Evolutionary conservation across 1,284 basidiomycete species (phyloP).

Genomic region (Somion occarium): DNA sequence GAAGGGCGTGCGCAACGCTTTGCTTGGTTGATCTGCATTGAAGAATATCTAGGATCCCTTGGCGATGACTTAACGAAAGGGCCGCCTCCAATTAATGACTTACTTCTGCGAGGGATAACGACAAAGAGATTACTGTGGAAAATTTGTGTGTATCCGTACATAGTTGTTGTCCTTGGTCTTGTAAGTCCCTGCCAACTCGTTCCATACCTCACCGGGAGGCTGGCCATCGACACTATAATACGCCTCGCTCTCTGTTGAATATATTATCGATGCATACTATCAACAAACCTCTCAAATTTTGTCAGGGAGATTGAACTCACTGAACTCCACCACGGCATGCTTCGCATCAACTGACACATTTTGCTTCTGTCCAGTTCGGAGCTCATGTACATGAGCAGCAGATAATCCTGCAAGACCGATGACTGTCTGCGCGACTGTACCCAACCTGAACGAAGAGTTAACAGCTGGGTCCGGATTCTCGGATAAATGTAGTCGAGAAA

Average conservation of each 20-base stretch:
- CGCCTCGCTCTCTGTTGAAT: conserved; percentile 47
- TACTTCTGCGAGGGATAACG: no score
- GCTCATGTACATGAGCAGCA: conserved; percentile 44
- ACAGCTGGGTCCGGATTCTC: conserved; percentile 37
- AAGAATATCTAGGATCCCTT: conserved; percentile 46
- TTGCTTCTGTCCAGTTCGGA: conserved; percentile 43
- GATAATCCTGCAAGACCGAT: conserved; percentile 52
- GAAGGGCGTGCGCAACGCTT: conserved; percentile 37
- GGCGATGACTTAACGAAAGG: conserved; percentile 40
- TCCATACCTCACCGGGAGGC: conserved; percentile 36
- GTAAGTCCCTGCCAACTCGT: conserved; percentile 50
- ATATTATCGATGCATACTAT: no score
- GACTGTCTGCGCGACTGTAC: conserved; percentile 46
- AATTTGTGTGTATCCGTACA: conserved; percentile 61
- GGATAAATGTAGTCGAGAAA: conserved; percentile 33
- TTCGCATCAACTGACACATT: conserved; percentile 48
- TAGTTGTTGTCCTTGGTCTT: conserved; percentile 43
- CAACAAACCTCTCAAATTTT: no score
- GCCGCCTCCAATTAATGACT: no score
- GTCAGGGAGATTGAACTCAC: conserved; percentile 29
- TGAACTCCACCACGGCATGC: conserved; percentile 55
- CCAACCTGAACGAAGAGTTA: conserved; percentile 47
- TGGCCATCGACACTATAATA: conserved; percentile 44
- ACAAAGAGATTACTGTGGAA: conserved; percentile 62
- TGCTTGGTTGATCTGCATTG: conserved; percentile 31